Evolutionary conservation across 2,329 filamentous ascomycete genomes (phyloP).

Genomic region (Calonectria fujianensis): DNA sequence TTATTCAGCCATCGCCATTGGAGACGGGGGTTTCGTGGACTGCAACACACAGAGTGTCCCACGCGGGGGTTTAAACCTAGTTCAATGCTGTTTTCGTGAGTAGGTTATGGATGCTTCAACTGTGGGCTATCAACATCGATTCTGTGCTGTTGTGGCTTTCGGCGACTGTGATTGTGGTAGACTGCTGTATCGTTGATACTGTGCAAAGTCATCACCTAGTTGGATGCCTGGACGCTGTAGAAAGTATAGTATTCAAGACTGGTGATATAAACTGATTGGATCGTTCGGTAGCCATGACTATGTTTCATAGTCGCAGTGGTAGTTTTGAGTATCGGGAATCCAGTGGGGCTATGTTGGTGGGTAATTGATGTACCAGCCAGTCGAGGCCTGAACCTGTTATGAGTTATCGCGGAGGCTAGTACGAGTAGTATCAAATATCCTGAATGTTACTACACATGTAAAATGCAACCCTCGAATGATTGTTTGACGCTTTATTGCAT

Average conservation of each 20-base stretch:
- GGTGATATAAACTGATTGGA: no score
- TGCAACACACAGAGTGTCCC: background rate
- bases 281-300: background rate
- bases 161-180: background rate
- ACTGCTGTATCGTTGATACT: background rate
- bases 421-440: background rate
- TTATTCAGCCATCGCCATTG: background rate
- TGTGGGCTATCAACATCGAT: background rate
- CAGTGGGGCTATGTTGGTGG: background rate
- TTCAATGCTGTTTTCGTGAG: background rate
- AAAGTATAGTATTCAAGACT: background rate
- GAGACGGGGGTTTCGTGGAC: background rate
- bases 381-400: background rate
- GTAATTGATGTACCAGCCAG: background rate
- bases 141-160: background rate
- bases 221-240: background rate
- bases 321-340: background rate
- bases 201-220: background rate
- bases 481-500: no score
- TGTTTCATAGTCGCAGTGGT: background rate
- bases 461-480: no score
- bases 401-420: background rate
- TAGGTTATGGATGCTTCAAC: background rate
- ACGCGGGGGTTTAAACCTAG: background rate
- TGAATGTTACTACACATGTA: background rate